These are phyloP conservation scores for Coniferiporia weirii DNA, from an alignment of 1,284 basidiomycete genomes.

Conservation along the genomic window DNA sequence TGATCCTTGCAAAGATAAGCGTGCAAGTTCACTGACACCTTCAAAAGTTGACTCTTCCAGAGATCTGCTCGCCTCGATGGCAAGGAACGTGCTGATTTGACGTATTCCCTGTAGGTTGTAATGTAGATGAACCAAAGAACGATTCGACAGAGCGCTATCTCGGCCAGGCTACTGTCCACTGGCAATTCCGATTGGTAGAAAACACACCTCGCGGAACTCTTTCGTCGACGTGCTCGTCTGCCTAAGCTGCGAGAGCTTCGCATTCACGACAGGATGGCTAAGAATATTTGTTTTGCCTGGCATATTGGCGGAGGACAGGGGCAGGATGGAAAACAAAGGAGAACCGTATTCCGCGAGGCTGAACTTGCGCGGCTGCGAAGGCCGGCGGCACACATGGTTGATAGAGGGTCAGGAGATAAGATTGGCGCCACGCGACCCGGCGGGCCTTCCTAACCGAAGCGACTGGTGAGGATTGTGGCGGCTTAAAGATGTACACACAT, in stretches of 20 bases:
- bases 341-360: neutral
- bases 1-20: neutral
- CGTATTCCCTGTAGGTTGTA: constrained; percentile 49
- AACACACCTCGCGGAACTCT: constrained; percentile 71
- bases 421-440: neutral
- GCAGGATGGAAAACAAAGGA: constrained; percentile 21
- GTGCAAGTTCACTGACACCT: constrained; percentile 43
- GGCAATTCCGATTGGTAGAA: neutral
- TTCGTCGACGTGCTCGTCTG: constrained; percentile 57
- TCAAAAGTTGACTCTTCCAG: constrained; percentile 56
- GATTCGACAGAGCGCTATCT: neutral
- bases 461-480: no score
- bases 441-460: no score
- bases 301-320: constrained; percentile 23
- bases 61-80: constrained; percentile 67
- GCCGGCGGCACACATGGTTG: no score
- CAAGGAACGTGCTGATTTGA: constrained; percentile 67
- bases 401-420: neutral
- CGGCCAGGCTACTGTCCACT: no score
- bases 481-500: no score
- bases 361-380: neutral
- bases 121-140: constrained; percentile 1
- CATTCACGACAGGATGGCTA: constrained; percentile 64
- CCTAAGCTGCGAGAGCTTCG: constrained; percentile 68
- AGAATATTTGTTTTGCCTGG: constrained; percentile 45